Evolutionary conservation across 139 green algal genomes (phyloP), one percentile per base, ranked within the genome.

Genomic region (Chlamydomonas schloesseri): DNA sequence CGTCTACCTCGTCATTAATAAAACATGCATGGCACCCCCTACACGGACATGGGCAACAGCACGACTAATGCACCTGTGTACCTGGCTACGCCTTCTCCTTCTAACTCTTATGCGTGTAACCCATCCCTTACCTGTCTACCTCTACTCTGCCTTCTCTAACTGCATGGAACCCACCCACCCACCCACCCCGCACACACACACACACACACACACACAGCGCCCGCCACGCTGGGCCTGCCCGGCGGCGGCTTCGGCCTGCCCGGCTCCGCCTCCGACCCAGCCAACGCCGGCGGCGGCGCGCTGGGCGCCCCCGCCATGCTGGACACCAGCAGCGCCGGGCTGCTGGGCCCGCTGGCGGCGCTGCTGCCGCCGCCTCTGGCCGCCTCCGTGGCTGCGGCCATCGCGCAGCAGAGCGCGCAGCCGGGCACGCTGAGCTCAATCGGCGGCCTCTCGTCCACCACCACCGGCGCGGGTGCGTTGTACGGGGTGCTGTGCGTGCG

Each of bases 341-440:
- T 88, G 57, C 78, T 90, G 58, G 58, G 70, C 14, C 69, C 76
- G 57, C 50, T 91, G 83, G 29, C 73, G 37, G 83, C 81, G 21
- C 89, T 87, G 47, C 62, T 90, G 74, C 77, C 68, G 36, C 80
- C 76, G 69, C 57, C 83, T 31, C 78, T 93, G 69, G 83, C 82
- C 0, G 68, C 33, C 14, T 73, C 83, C n/a, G 50, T 93, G 42
- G 71, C 71, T 34, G 83, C 73, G 17, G 23, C 60, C 8, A 47
- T 83, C 50, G 57, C 21, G 33, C 67, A 64, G 68, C 37, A 36
- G 67, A 28, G 50, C 37, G 81, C 71, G 72, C 71, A 70, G 57
- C 26, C 81, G 82, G 47, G 34, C 14, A 24, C 33, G 37, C 83
- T 70, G 69, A 8, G 6, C 42, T 65, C 46, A 1, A 47, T 74